Conservation (phyloP, 257 asterid species). For the Solanum sparsipilum region DNA sequence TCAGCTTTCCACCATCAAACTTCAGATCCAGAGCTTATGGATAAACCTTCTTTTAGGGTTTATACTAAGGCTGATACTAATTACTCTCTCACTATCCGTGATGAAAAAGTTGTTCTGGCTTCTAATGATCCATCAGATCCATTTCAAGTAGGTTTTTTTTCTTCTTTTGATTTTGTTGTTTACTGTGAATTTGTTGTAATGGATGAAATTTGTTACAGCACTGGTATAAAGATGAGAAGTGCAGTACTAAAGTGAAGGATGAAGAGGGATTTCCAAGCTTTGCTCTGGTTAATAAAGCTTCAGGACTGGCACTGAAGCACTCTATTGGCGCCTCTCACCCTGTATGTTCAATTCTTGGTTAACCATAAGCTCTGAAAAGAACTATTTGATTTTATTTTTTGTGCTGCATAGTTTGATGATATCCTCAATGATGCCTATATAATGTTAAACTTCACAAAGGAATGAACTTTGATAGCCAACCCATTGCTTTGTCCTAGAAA, state of each 20-base stretch:
- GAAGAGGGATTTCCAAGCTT: constrained; percentile 72
- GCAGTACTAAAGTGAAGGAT: constrained; percentile 59
- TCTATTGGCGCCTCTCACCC: constrained; percentile 44
- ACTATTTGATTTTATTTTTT: neutral
- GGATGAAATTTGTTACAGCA: constrained; percentile 26
- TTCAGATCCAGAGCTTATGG: constrained; percentile 11
- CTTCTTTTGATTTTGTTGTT: neutral
- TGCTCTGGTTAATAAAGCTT: constrained; percentile 58
- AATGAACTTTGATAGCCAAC: neutral
- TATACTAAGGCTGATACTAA: constrained; percentile 53
- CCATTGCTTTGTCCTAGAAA: neutral
- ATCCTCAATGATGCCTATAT: neutral
- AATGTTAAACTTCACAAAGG: neutral
- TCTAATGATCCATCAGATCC: constrained; percentile 59
- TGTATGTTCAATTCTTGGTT: constrained; percentile 9
- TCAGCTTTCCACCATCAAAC: constrained; percentile 14
- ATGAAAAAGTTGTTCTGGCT: constrained; percentile 62
- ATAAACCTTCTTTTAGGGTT: constrained; percentile 56
- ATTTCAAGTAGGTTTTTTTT: constrained; percentile 28
- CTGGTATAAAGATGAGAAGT: constrained; percentile 62
- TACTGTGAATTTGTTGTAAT: neutral
- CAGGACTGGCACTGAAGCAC: constrained; percentile 67
- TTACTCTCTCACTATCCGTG: constrained; percentile 60
- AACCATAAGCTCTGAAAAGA: neutral
- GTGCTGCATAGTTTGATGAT: neutral